Evolutionary conservation across 2,329 filamentous ascomycete species (phyloP).

Genomic region (Colletotrichum noveboracense): DNA sequence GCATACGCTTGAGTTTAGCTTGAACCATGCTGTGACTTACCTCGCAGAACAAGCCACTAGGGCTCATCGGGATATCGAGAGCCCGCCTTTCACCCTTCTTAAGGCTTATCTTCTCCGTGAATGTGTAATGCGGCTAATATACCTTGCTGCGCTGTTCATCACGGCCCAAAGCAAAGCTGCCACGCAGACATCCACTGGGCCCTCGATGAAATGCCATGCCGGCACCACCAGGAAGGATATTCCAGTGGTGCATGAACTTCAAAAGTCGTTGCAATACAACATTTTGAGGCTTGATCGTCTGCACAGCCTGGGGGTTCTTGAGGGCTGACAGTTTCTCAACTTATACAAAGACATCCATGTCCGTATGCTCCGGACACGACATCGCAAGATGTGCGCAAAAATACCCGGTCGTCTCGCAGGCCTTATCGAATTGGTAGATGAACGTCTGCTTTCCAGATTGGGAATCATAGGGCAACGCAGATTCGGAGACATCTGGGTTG

Average conservation of each 20-base stretch:
- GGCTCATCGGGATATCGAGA: neutral
- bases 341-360: neutral
- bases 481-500: rapidly evolving
- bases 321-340: neutral
- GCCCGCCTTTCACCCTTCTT: neutral
- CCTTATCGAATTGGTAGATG: neutral
- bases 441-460: neutral
- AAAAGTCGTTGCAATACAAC: neutral
- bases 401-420: neutral
- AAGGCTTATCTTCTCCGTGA: neutral
- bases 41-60: neutral
- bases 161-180: neutral
- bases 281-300: neutral
- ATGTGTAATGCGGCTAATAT: neutral
- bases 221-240: neutral
- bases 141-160: neutral
- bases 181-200: neutral
- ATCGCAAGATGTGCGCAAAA: neutral
- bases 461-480: neutral
- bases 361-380: neutral
- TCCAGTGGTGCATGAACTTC: neutral
- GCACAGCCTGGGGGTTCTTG: neutral
- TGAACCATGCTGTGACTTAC: neutral
- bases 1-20: neutral
- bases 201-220: neutral